These are phyloP conservation scores for Ormosia semicastrata DNA, from an alignment of 306 rosid species.

Conservation along the genomic window DNA sequence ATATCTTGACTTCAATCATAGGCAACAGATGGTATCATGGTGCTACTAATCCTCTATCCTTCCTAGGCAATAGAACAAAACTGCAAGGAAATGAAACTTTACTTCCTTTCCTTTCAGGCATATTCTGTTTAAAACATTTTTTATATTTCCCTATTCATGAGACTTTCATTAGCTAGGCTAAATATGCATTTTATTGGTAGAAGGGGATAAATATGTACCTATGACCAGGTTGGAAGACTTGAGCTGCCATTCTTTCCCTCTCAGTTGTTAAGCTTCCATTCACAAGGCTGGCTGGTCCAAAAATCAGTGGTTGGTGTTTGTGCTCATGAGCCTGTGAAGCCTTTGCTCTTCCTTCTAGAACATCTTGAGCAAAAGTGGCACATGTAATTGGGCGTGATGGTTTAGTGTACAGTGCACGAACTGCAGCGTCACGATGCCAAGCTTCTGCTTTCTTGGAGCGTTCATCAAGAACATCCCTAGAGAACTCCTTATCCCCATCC, in stretches of 20 bases:
- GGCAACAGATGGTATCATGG: not conserved
- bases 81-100: not conserved
- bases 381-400: conserved; percentile 87
- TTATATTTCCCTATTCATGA: not conserved
- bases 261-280: conserved; percentile 76
- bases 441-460: conserved; percentile 77
- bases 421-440: conserved; percentile 76
- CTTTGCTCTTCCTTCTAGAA: conserved; percentile 86
- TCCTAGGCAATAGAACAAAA: not conserved
- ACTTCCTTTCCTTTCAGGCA: conserved; percentile 3
- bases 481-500: conserved; percentile 73
- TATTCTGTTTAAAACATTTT: not conserved
- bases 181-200: not conserved
- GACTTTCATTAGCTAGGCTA: not conserved
- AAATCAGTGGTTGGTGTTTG: conserved; percentile 86
- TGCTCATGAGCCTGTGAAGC: conserved; percentile 86
- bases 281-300: conserved; percentile 84
- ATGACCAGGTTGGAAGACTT: conserved; percentile 87
- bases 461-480: conserved; percentile 74
- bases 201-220: conserved; percentile 27
- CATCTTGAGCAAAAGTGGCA: conserved; percentile 98
- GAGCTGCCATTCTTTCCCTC: conserved; percentile 84
- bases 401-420: conserved; percentile 54
- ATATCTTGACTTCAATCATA: not conserved
- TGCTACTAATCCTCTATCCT: not conserved